Evolutionary conservation across 2,329 filamentous ascomycete genomes (phyloP).

Genomic region (Grosmannia penicillata): DNA sequence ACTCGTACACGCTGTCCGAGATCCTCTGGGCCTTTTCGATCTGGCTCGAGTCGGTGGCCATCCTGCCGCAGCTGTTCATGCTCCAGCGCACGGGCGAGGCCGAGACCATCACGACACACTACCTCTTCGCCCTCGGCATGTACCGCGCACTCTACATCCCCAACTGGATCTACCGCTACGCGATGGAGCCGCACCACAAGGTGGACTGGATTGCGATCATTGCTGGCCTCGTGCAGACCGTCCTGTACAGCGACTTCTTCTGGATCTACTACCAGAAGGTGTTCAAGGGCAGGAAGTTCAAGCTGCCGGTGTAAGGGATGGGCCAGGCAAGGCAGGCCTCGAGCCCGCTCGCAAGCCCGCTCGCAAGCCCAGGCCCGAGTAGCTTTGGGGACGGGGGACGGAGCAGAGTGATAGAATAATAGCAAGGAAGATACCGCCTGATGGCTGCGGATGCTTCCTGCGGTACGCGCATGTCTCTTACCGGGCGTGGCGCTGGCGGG

Average conservation of each 20-base stretch:
- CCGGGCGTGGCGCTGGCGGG: no score
- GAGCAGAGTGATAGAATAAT: no score
- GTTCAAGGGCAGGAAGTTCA: conserved; percentile 77
- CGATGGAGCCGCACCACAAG: conserved; percentile 55
- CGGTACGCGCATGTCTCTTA: no score
- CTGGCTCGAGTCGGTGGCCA: conserved; percentile 94
- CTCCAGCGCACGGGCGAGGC: conserved; percentile 93
- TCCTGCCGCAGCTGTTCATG: conserved; percentile 96
- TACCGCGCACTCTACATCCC: conserved; percentile 95
- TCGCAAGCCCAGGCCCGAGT: no score
- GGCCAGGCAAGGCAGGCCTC: not conserved
- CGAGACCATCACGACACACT: conserved; percentile 98
- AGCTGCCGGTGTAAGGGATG: conserved; percentile 54
- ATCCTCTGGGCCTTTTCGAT: conserved; percentile 97
- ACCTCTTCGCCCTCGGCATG: conserved; percentile 80
- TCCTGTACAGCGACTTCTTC: conserved; percentile 98
- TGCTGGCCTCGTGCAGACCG: conserved; percentile 82
- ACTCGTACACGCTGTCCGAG: conserved; percentile 69
- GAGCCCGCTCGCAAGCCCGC: no score
- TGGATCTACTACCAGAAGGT: conserved; percentile 99
- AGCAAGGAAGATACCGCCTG: no score
- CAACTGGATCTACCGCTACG: conserved; percentile 93
- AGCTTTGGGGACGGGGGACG: no score
- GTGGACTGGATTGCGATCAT: conserved; percentile 75
- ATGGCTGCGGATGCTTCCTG: no score